A percentile compares a stretch with the other conserved stretches of the same genome.
These are phyloP conservation scores for Candida pini DNA, from an alignment of 805 yeast species.

Conservation along the genomic window DNA sequence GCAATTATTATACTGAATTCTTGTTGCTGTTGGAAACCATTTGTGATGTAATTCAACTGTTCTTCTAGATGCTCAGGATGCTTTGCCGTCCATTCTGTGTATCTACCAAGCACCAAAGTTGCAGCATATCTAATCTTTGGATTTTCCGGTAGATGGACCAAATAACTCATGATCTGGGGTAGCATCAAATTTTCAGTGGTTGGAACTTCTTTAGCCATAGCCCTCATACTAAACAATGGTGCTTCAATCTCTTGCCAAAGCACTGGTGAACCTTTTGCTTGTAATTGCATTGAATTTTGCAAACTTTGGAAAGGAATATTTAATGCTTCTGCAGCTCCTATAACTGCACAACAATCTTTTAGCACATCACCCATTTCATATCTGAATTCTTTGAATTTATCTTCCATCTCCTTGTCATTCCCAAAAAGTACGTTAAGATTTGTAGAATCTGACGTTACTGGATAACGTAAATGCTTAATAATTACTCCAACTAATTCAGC, in stretches of 20 bases:
- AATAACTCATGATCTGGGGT: slow-evolving; percentile 68
- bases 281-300: slow-evolving; percentile 32
- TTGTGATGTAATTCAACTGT: slow-evolving; percentile 78
- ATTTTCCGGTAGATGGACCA: slow-evolving; percentile 74
- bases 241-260: slow-evolving; percentile 89
- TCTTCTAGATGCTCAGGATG: slow-evolving; percentile 79
- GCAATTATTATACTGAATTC: slow-evolving; percentile 61
- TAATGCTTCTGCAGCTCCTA: slow-evolving; percentile 70
- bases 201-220: slow-evolving; percentile 90
- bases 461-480: slow-evolving; percentile 70
- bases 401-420: slow-evolving; percentile 75
- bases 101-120: slow-evolving; percentile 89
- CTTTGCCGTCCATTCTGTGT: slow-evolving; percentile 89
- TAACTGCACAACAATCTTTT: slow-evolving; percentile 89
- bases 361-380: slow-evolving; percentile 98
- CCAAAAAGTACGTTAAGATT: slow-evolving; percentile 47
- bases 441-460: slow-evolving; percentile 35
- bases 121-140: slow-evolving; percentile 88
- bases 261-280: slow-evolving; percentile 29
- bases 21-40: slow-evolving; percentile 49
- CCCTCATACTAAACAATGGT: slow-evolving; percentile 79
- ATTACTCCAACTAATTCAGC: slow-evolving; percentile 54
- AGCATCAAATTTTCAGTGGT: slow-evolving; percentile 55
- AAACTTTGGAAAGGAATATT: slow-evolving; percentile 63
- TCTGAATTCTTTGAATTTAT: slow-evolving; percentile 87